Conservation (phyloP, 2,329 filamentous ascomycete genomes). For the Venturia asperata region DNA sequence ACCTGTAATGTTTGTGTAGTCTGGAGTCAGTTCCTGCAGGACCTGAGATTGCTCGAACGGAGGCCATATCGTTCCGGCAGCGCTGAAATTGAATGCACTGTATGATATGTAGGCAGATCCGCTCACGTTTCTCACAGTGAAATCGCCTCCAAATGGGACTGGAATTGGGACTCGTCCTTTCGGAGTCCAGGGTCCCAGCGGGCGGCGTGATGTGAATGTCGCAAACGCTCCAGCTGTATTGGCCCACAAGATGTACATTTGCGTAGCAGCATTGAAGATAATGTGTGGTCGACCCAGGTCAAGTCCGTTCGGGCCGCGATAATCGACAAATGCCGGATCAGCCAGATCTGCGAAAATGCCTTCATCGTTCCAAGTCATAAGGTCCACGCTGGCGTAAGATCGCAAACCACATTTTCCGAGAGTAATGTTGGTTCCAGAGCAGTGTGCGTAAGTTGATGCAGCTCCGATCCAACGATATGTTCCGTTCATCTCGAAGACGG, state of each 20-base stretch:
- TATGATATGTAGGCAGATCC: conserved; percentile 11
- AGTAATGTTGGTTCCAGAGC: neutral
- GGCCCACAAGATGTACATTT: conserved; percentile 15
- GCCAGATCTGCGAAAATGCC: conserved; percentile 16
- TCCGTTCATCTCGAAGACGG: conserved; percentile 14
- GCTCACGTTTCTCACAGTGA: conserved; percentile 12
- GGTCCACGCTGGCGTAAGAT: conserved; percentile 11
- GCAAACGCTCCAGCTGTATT: conserved; percentile 12
- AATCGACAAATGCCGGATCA: conserved; percentile 8
- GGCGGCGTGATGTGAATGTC: neutral
- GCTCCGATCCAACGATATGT: conserved; percentile 16
- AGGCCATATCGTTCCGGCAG: conserved; percentile 17
- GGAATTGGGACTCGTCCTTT: conserved; percentile 9
- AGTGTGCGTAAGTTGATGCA: conserved; percentile 2
- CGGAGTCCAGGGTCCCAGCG: conserved; percentile 2
- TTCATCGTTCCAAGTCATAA: conserved; percentile 16
- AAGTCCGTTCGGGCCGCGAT: neutral
- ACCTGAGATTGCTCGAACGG: conserved; percentile 13
- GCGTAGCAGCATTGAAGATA: conserved; percentile 6
- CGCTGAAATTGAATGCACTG: conserved; percentile 15
- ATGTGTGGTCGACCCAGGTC: conserved; percentile 14
- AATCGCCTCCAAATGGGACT: conserved; percentile 13
- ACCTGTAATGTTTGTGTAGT: conserved; percentile 17
- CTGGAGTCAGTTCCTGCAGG: conserved; percentile 10
- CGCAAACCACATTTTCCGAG: conserved; percentile 12